Evolutionary conservation across 2,329 filamentous ascomycete species (phyloP).

Genomic region (Stromatinia cepivora): DNA sequence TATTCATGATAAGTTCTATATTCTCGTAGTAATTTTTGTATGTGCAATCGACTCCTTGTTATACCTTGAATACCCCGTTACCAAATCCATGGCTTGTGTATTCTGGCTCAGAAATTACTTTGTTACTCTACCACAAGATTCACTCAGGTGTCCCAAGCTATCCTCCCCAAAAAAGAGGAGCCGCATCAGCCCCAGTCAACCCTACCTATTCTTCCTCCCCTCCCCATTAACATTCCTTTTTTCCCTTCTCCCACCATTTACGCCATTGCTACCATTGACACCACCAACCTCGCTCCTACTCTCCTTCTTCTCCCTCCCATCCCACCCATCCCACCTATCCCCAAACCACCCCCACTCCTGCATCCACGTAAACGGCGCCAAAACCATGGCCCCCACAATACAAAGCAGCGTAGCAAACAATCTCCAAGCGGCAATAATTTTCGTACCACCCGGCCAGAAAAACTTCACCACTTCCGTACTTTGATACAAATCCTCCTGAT

Average conservation of each 20-base stretch:
- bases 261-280: slow-evolving; percentile 6
- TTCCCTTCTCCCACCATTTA: not conserved
- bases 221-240: not conserved
- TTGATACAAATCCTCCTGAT: slow-evolving; percentile 82
- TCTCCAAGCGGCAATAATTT: slow-evolving; percentile 56
- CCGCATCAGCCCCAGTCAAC: no score
- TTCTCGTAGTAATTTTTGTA: no score
- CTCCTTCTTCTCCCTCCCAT: not conserved
- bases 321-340: not conserved
- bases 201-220: not conserved
- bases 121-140: no score
- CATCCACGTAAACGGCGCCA: slow-evolving; percentile 52
- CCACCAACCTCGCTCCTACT: not conserved
- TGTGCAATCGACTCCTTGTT: not conserved
- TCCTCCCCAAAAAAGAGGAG: no score
- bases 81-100: not conserved
- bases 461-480: slow-evolving; percentile 75
- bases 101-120: not conserved
- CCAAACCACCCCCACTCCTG: slow-evolving; percentile 45
- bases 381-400: slow-evolving; percentile 54
- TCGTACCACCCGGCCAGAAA: slow-evolving; percentile 59
- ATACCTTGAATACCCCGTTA: not conserved
- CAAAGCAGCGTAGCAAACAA: slow-evolving; percentile 59
- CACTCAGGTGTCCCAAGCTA: not conserved
- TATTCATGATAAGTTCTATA: no score